Percentiles rank a stretch among this genome's conserved stretches.
Conservation (phyloP, 75 land plant species). For the Selaginella moellendorffii region DNA sequence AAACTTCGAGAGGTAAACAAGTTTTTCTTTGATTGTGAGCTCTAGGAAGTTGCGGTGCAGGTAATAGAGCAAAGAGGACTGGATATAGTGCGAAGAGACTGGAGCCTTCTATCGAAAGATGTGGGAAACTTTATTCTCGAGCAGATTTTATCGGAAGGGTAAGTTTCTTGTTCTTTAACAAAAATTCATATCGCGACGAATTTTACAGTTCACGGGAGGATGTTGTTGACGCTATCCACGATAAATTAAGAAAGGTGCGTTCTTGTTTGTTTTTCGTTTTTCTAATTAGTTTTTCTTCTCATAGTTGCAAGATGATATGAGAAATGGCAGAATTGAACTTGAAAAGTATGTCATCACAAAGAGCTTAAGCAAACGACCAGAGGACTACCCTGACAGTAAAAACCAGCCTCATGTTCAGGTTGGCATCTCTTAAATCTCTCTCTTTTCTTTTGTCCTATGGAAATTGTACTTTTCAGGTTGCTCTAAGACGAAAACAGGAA, state of each 20-base stretch:
- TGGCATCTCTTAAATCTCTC: not conserved
- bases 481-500: slow-evolving; percentile 66
- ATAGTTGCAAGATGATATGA: slow-evolving; percentile 96
- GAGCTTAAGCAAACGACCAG: slow-evolving; percentile 81
- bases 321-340: slow-evolving; percentile 69
- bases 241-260: slow-evolving; percentile 59
- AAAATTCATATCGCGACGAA: no score
- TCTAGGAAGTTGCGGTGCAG: no score
- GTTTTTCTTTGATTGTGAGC: no score
- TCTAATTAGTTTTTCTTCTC: not conserved
- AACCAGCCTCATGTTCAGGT: slow-evolving; percentile 99
- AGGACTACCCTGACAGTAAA: slow-evolving; percentile 91
- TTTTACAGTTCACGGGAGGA: slow-evolving; percentile 75
- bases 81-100: slow-evolving; percentile 97
- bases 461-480: slow-evolving; percentile 44
- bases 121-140: slow-evolving; percentile 79
- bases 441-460: not conserved
- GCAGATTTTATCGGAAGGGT: slow-evolving; percentile 92
- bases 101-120: slow-evolving; percentile 90
- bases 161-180: no score
- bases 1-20: slow-evolving; percentile 57
- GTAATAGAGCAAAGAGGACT: slow-evolving; percentile 91
- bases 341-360: slow-evolving; percentile 91
- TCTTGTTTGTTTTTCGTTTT: not conserved
- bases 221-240: slow-evolving; percentile 81